Evolutionary conservation across 2,329 filamentous ascomycete genomes (phyloP), one percentile per base, ranked within the genome.

Genomic region (Tolypocladium ophioglossoides): DNA sequence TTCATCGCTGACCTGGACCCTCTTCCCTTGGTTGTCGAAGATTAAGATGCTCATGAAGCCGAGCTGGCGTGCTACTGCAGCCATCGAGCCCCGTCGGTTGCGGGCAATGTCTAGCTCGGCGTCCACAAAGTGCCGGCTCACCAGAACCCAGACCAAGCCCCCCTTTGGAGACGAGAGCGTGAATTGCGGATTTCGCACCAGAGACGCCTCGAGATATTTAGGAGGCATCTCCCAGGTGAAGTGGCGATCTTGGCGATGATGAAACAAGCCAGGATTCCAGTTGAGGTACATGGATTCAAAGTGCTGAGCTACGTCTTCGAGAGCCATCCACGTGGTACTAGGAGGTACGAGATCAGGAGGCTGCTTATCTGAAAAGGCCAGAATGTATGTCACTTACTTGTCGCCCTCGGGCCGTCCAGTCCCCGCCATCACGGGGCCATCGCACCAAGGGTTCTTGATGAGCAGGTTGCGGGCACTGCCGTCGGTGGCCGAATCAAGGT

Each of bases 231-330:
- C 78, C 94, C 94, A 99, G 2, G 78, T 78, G 64, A 97, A 95
- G 70, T 99, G 94, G 54, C 91, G 83, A 63, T 99, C 91, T 68
- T 96, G 86, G 10, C 91, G 84, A 65, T 87, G 74, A 2, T 75
- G 75, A 70, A 99, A 99, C 0, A 96, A 75, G 0, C 80, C 79
- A 0, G 94, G 91, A 60, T 96, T 96, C 94, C 94, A 99, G 70
- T 97, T 99, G 53, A 99, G 77, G 68, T 97, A 99, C 61, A 99
- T 82, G 20, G 91, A 95, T 67, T 97, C 91, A 59, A 96, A 99
- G 65, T 96, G 85, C 63, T 96, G 91, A 38, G 89, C 80, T 4
- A 96, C 84, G 59, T 91, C 88, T 61, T 95, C 88, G 32, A 94
- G 83, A 27, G 86, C 84, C 72, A 97, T 95, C 92, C 94, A 97